phyloP scores from a whole-genome alignment of 106 monocot genomes.

The Dioscorea alata region DNA sequence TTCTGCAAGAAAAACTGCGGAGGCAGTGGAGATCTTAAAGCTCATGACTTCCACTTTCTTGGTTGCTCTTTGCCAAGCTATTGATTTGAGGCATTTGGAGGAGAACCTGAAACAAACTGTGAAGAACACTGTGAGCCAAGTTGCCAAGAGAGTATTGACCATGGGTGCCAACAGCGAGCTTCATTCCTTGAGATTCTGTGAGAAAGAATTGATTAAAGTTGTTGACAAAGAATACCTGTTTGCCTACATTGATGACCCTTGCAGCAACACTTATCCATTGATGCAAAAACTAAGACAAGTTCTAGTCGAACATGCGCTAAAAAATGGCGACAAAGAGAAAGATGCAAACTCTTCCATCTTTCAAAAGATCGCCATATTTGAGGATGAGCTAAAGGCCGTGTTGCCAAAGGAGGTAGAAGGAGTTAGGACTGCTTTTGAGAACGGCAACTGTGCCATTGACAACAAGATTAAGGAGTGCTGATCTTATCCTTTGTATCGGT shows the following conservation, averaged over 20 bases:
- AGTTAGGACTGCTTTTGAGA: slow-evolving; percentile 29
- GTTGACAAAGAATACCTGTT: slow-evolving; percentile 78
- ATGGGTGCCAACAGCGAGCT: slow-evolving; percentile 60
- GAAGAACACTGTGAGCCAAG: slow-evolving; percentile 62
- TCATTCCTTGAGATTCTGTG: slow-evolving; percentile 83
- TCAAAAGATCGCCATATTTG: slow-evolving; percentile 46
- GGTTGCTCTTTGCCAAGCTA: slow-evolving; percentile 84
- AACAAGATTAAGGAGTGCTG: slow-evolving; percentile 64
- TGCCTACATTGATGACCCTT: slow-evolving; percentile 61
- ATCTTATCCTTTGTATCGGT: slow-evolving; percentile 60
- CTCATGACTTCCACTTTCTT: slow-evolving; percentile 85
- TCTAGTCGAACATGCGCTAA: slow-evolving; percentile 52
- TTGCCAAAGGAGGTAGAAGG: slow-evolving; percentile 64
- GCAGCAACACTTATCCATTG: slow-evolving; percentile 56
- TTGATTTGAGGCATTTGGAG: slow-evolving; percentile 82
- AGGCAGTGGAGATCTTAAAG: slow-evolving; percentile 87
- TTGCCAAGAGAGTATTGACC: slow-evolving; percentile 61
- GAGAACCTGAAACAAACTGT: slow-evolving; percentile 76
- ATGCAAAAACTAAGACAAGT: slow-evolving; percentile 62
- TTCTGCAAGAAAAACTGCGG: slow-evolving; percentile 87
- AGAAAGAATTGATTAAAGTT: slow-evolving; percentile 75
- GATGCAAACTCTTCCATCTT: slow-evolving; percentile 42
- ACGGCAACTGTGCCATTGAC: slow-evolving; percentile 17
- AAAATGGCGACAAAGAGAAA: slow-evolving; percentile 50
- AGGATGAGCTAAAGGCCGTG: slow-evolving; percentile 31